Conservation (phyloP, 345 rosid genomes). For the Syzygium oleosum region DNA sequence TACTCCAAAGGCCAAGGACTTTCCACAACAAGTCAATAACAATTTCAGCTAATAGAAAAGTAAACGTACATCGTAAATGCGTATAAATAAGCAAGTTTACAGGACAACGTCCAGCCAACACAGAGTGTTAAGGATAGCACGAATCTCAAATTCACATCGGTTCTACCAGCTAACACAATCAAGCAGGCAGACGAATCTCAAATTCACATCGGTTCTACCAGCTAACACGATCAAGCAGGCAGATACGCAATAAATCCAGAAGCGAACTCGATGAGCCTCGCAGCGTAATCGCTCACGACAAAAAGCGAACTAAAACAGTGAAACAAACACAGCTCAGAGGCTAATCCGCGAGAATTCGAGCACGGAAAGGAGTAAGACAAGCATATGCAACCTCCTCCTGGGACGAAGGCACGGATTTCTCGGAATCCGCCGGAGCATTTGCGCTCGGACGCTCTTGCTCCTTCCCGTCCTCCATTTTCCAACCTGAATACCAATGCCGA, state of each 20-base stretch:
- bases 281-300: neutral
- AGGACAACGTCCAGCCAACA: neutral
- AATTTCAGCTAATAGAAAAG: neutral
- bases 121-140: neutral
- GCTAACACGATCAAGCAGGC: too few species aligned
- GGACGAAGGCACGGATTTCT: constrained; percentile 42
- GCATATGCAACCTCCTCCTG: constrained; percentile 46
- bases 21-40: neutral
- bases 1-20: neutral
- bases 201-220: too few species aligned
- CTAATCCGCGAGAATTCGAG: neutral
- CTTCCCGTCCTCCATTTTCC: constrained; percentile 32
- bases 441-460: constrained; percentile 38
- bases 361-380: neutral
- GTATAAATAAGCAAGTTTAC: neutral
- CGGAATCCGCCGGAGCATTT: constrained; percentile 27
- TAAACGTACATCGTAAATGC: neutral
- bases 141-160: neutral
- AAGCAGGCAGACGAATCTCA: neutral
- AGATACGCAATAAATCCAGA: neutral
- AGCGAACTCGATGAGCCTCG: neutral
- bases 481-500: neutral
- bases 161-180: neutral
- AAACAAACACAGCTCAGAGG: neutral
- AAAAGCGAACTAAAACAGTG: neutral